phyloP scores from a whole-genome alignment of 345 rosid genomes.

The Nasturtium officinale region DNA sequence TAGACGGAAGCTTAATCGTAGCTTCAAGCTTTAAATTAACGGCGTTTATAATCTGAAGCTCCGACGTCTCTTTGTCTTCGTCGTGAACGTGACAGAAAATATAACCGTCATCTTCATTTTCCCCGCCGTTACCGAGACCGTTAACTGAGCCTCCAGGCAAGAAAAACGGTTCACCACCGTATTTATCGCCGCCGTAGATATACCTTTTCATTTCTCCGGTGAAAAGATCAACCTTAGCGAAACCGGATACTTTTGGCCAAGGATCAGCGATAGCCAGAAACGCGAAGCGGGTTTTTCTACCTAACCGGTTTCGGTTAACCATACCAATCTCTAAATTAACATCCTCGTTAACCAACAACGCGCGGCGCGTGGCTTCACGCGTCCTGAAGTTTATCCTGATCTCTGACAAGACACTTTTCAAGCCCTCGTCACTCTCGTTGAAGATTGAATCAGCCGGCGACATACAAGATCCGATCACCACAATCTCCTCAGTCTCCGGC shows the following conservation, averaged over 20 bases:
- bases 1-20: conserved; percentile 68
- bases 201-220: conserved; percentile 66
- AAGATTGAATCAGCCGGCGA: conserved; percentile 94
- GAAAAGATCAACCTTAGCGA: conserved; percentile 76
- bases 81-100: conserved; percentile 77
- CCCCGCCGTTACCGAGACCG: conserved; percentile 34
- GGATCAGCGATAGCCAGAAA: conserved; percentile 91
- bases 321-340: conserved; percentile 91
- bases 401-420: conserved; percentile 72
- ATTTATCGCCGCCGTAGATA: conserved; percentile 66
- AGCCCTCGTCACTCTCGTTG: conserved; percentile 79
- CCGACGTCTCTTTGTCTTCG: conserved; percentile 73
- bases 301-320: conserved; percentile 82
- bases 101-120: conserved; percentile 76
- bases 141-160: conserved; percentile 41
- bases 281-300: conserved; percentile 74
- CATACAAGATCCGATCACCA: conserved; percentile 97
- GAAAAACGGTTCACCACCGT: conserved; percentile 89
- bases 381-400: conserved; percentile 77
- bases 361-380: conserved; percentile 70
- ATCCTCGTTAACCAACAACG: conserved; percentile 51
- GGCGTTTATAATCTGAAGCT: conserved; percentile 79
- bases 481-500: conserved; percentile 74
- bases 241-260: conserved; percentile 94
- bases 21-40: conserved; percentile 68